Base-by-base conservation (phyloP, 75 land plant genomes). In the Selaginella tamariscina region DNA sequence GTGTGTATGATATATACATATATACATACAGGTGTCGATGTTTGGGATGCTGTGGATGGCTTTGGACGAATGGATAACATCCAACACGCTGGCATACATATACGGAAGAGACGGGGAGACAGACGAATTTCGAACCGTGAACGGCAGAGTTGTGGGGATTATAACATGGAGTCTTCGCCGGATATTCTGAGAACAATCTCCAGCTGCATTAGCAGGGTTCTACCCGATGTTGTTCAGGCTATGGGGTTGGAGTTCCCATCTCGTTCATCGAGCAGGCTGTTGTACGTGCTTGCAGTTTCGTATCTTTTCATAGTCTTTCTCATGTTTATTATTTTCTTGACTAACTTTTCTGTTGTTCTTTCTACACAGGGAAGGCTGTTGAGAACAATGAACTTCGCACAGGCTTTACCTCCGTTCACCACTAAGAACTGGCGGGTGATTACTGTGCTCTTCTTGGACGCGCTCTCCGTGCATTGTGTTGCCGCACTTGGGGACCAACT, bases 1-100 rank as follows among this genome's bases (percentile, higher is more conserved):
- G 13, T 22, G 5, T 21, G 2, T 62, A 2, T 2, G 23, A n/a
- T n/a, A n/a, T n/a, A n/a, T n/a, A n/a, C n/a, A n/a, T n/a, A n/a
- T n/a, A n/a, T n/a, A n/a, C n/a, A 74, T 68, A 24, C 77, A 91
- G 92, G 64, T 92, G 22, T 92, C 97, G 27, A 31, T 78, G 31
- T 92, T 92, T 79, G 87, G 87, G 64, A 84, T 81, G 57, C 79
- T 84, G 82, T 88, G 82, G 82, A 82, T 77, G 82, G 85, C 89
- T 54, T 66, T 92, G 44, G 91, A 88, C 70, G 71, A 74, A 55
- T 92, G 93, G 93, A 72, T 86, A 60, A 76, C 93, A 9, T 75
- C 82, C 55, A 80, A 87, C 44, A 80, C 97, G 15, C 55, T 92
- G 62, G 89, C 89, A 31, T 80, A 81, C 71, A 77, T 92, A 62